Conservation (phyloP, 2,329 filamentous ascomycete species). For the Setomelanomma holmii region DNA sequence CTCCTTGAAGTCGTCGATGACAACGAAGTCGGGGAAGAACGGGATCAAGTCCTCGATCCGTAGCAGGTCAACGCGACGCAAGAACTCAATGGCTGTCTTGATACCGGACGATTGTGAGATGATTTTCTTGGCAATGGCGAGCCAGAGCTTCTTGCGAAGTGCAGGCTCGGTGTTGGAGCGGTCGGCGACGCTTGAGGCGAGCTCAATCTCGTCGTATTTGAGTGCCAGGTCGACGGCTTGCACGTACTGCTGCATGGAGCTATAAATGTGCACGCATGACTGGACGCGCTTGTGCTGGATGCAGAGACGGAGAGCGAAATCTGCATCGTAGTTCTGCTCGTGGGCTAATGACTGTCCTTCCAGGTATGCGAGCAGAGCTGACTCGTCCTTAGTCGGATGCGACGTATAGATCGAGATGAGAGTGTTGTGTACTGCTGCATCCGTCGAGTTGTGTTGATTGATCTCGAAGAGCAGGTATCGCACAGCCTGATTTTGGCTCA, state of each 20-base stretch:
- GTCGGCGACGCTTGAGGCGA: constrained; percentile 89
- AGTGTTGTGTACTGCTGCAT: constrained; percentile 94
- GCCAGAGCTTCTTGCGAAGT: constrained; percentile 92
- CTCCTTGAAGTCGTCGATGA: constrained; percentile 99
- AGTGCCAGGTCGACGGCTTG: constrained; percentile 93
- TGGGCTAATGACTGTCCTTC: constrained; percentile 79
- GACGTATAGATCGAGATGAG: constrained; percentile 95
- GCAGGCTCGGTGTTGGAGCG: constrained; percentile 78
- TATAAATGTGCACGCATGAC: constrained; percentile 97
- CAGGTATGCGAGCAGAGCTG: constrained; percentile 84
- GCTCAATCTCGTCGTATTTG: constrained; percentile 86
- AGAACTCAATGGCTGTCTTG: constrained; percentile 85
- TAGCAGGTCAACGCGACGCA: constrained; percentile 88
- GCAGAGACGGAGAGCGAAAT: constrained; percentile 93
- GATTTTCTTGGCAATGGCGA: constrained; percentile 92
- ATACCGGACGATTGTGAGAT: constrained; percentile 87
- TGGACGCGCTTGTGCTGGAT: constrained; percentile 93
- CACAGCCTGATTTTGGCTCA: constrained; percentile 83
- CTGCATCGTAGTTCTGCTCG: constrained; percentile 87
- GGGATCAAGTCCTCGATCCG: constrained; percentile 97
- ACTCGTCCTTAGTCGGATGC: constrained; percentile 81
- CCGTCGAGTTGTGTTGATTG: constrained; percentile 78
- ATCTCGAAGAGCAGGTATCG: constrained; percentile 94
- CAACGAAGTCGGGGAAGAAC: constrained; percentile 97
- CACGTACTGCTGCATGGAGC: constrained; percentile 91